Evolutionary conservation across 176 grass and related monocot species (phyloP).

Genomic region (Aegilops tauschii): DNA sequence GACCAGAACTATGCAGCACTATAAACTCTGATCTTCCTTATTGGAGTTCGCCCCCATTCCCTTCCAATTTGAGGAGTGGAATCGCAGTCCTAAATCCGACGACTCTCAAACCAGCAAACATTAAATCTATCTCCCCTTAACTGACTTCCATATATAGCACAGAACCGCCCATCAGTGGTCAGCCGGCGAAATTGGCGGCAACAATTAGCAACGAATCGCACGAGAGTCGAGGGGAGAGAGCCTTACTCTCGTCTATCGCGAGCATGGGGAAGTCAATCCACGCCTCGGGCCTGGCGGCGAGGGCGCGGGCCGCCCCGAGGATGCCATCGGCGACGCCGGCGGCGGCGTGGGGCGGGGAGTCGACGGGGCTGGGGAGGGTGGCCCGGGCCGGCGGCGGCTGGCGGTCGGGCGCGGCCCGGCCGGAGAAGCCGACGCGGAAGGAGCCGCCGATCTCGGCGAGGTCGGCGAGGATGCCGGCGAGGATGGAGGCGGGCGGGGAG

Average conservation of each 20-base stretch:
- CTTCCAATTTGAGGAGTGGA: background rate
- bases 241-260: constrained; percentile 50
- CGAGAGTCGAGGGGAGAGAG: too few relatives aligned
- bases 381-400: background rate
- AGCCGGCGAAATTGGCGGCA: background rate
- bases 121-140: background rate
- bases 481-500: constrained; percentile 21
- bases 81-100: background rate
- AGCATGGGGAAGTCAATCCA: constrained; percentile 78
- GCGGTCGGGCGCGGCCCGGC: constrained; percentile 19
- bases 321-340: constrained; percentile 34
- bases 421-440: constrained; percentile 63
- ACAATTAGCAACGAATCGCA: background rate
- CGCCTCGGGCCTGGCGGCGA: constrained; percentile 52
- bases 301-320: constrained; percentile 37
- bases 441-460: constrained; percentile 82
- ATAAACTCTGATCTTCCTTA: background rate
- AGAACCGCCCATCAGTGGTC: background rate
- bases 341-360: constrained; percentile 20
- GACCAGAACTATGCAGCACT: background rate
- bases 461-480: constrained; percentile 84
- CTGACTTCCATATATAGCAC: background rate
- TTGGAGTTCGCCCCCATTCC: background rate
- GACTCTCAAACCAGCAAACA: background rate
- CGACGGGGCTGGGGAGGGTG: background rate